Conservation (phyloP, 768 basidiomycete genomes). For the Boletus sp. region DNA sequence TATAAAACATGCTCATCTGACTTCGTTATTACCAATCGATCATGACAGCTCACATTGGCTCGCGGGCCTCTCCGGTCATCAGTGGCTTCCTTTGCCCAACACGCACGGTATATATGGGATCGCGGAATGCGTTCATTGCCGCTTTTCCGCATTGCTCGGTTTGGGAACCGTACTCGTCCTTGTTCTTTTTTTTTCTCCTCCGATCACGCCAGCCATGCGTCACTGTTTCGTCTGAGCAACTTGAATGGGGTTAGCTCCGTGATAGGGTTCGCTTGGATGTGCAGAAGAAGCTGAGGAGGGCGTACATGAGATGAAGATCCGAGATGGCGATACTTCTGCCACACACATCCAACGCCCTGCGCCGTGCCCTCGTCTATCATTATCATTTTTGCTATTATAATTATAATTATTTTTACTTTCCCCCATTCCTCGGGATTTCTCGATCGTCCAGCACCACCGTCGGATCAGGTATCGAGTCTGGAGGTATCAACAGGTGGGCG, state of each 20-base stretch:
- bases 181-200: background rate
- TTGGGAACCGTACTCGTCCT: background rate
- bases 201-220: slow-evolving; percentile 20
- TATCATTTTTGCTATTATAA: background rate
- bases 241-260: slow-evolving; percentile 14
- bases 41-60: slow-evolving; percentile 9
- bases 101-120: slow-evolving; percentile 2
- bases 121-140: slow-evolving; percentile 25
- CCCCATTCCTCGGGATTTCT: background rate
- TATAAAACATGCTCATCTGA: slow-evolving; percentile 20
- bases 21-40: slow-evolving; percentile 20
- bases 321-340: slow-evolving; percentile 4
- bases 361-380: background rate
- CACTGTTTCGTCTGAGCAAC: slow-evolving; percentile 8
- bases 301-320: slow-evolving; percentile 2
- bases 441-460: slow-evolving; percentile 7
- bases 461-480: slow-evolving; percentile 7
- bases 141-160: slow-evolving; percentile 18
- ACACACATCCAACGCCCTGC: background rate
- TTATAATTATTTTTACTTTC: background rate
- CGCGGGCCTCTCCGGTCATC: slow-evolving; percentile 11
- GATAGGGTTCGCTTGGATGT: slow-evolving; percentile 9
- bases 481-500: background rate
- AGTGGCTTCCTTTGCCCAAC: background rate
- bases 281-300: background rate